Percentiles rank a stretch among this genome's conserved stretches.
Conservation (phyloP, 352 stramenopile genomes). For the Phytopythium litorale region DNA sequence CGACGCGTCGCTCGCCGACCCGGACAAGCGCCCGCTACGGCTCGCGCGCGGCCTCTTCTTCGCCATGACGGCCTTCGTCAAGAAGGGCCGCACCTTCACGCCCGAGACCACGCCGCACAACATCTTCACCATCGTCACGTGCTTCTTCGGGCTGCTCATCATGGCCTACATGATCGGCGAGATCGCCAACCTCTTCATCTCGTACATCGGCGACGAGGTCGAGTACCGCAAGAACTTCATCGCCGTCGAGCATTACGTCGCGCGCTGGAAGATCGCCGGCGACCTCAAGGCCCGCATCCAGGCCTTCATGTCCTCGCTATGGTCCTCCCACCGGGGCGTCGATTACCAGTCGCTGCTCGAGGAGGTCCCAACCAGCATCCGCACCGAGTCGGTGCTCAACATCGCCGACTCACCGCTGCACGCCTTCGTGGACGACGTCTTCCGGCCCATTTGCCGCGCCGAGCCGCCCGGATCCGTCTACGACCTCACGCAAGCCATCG, state of each 20-base stretch:
- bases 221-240: conserved; percentile 72
- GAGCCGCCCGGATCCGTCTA: conserved; percentile 20
- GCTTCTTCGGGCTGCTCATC: conserved; percentile 46
- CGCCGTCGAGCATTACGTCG: conserved; percentile 53
- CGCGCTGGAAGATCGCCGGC: conserved; percentile 40
- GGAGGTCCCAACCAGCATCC: conserved; percentile 40
- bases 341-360: conserved; percentile 57
- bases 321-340: conserved; percentile 57
- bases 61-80: conserved; percentile 56
- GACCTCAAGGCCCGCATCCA: conserved; percentile 41
- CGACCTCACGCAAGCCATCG: conserved; percentile 32
- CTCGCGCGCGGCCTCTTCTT: conserved; percentile 56
- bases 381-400: conserved; percentile 42
- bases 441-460: conserved; percentile 29
- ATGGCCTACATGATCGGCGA: conserved; percentile 78
- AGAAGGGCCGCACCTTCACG: conserved; percentile 55
- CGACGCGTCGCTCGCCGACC: conserved; percentile 24
- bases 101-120: conserved; percentile 41
- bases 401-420: conserved; percentile 39
- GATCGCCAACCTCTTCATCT: conserved; percentile 67
- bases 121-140: conserved; percentile 43
- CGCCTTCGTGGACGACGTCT: conserved; percentile 36
- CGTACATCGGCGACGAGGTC: conserved; percentile 67
- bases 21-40: conserved; percentile 27
- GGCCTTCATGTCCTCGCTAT: conserved; percentile 53